phyloP scores from a whole-genome alignment of 331 rosid genomes.

The Pyrus hybrid region DNA sequence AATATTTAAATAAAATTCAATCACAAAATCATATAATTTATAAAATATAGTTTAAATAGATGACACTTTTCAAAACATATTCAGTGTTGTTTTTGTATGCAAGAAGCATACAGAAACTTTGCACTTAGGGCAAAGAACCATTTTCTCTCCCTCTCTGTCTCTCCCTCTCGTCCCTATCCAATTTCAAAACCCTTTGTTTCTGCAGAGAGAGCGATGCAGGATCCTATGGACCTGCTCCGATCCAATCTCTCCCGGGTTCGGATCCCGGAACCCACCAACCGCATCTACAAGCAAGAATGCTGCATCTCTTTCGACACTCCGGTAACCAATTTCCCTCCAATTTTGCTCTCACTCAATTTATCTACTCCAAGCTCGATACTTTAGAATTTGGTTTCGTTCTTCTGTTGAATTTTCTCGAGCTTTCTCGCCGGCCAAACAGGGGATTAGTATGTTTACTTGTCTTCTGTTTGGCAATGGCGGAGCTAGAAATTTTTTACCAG shows the following conservation, averaged over 20 bases:
- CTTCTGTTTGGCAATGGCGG: not conserved
- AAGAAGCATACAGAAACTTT: not conserved
- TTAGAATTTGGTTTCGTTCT: not conserved
- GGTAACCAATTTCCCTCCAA: slow-evolving; percentile 24
- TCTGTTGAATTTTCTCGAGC: not conserved
- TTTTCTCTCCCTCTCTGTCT: not conserved
- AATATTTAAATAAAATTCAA: too few relatives aligned
- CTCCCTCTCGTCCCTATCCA: not conserved
- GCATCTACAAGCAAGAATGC: slow-evolving; percentile 97
- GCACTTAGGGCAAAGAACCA: slow-evolving; percentile 36
- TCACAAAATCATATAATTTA: too few relatives aligned
- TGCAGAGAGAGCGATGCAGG: slow-evolving; percentile 9
- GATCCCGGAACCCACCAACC: slow-evolving; percentile 96
- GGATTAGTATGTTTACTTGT: not conserved
- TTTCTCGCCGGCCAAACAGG: not conserved
- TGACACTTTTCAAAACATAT: not conserved
- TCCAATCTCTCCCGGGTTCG: slow-evolving; percentile 85
- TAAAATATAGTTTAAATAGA: not conserved
- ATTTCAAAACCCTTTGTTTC: not conserved
- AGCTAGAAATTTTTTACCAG: too few relatives aligned
- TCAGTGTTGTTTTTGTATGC: not conserved
- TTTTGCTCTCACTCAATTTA: not conserved
- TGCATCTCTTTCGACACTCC: slow-evolving; percentile 86
- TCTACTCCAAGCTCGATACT: not conserved
- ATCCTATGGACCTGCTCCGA: slow-evolving; percentile 73